Percentiles rank a stretch among this genome's conserved stretches.
Evolutionary conservation across 2,329 filamentous ascomycete species (phyloP).

Genomic region (Parastagonospora avenae): DNA sequence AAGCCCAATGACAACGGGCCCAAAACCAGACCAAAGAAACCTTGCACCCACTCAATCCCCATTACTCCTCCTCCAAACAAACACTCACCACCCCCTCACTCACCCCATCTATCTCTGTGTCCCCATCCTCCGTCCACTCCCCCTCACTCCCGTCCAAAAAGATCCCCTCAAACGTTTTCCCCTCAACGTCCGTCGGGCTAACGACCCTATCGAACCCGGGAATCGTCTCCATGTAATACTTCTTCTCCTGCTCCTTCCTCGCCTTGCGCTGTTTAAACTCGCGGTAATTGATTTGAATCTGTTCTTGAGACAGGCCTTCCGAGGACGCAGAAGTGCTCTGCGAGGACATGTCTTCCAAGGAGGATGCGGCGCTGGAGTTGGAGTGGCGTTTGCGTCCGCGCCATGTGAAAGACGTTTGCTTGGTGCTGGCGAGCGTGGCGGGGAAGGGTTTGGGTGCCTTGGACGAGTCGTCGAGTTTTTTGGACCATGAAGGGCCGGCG

Average conservation of each 20-base stretch:
- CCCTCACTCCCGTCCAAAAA: slow-evolving; percentile 21
- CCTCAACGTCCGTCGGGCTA: slow-evolving; percentile 14
- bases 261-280: slow-evolving; percentile 1
- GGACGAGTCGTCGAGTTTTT: background rate
- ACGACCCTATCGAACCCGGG: slow-evolving; percentile 7
- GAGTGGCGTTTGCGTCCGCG: background rate
- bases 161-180: slow-evolving; percentile 22
- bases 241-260: slow-evolving; percentile 8
- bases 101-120: slow-evolving; percentile 2
- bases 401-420: background rate
- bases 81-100: slow-evolving; percentile 7
- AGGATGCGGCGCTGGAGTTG: background rate
- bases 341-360: background rate
- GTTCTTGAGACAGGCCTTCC: slow-evolving; percentile 9
- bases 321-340: background rate
- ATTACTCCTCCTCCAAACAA: background rate
- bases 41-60: too few species aligned
- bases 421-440: background rate
- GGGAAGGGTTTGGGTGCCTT: background rate
- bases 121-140: slow-evolving; percentile 7
- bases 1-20: too few species aligned
- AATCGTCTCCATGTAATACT: slow-evolving; percentile 3
- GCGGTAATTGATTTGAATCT: slow-evolving; percentile 2
- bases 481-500: background rate
- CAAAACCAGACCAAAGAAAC: too few species aligned